Base-by-base conservation (phyloP, 108 stramenopile species). In the Nitzschia sp. region DNA sequence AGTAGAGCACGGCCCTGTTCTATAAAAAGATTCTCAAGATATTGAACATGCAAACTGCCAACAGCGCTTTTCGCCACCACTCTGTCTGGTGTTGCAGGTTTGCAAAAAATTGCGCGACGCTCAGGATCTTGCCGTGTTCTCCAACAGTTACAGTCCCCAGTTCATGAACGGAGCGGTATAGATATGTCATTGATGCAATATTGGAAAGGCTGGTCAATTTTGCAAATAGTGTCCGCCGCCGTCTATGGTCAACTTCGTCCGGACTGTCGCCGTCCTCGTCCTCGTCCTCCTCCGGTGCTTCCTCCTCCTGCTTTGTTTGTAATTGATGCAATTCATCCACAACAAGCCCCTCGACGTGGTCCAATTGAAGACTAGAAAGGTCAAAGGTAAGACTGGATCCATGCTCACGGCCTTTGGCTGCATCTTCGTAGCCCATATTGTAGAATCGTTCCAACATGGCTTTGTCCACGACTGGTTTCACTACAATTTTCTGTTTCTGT, bases 341-440 rank as follows among this genome's bases (percentile, higher is more conserved):
- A 2, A 26, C 23, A 15, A 24, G 0, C 57, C 8, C 18, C 17
- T 59, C 26, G 29, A 15, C 33, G 3, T 15, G 29, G n/a, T 33
- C n/a, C n/a, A 19, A 3, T 59, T 62, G 42, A 36, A 42, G 5
- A 9, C 9, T 46, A 4, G 17, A 36, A 9, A 64, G 2, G 28
- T 72, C 47, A 9, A 0, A 29, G 34, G 25, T 45, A 17, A 86
- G 42, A 1, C 79, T 78, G 30, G 66, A 54, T 24, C 82, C 83
- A 60, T 59, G 74, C 9, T 63, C 49, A 3, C 61, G 61, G 1
- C 70, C 70, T 15, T 59, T 61, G 9, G 34, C 56, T 1, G 70
- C 82, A 77, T 87, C 86, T 21, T 84, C 71, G 36, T 77, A 86
- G 31, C 85, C 85, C 58, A 80, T 17, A 25, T 81, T 72, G 71